Evolutionary conservation across 2,329 filamentous ascomycete species (phyloP).

Genomic region (Colletotrichum cordylinicola): DNA sequence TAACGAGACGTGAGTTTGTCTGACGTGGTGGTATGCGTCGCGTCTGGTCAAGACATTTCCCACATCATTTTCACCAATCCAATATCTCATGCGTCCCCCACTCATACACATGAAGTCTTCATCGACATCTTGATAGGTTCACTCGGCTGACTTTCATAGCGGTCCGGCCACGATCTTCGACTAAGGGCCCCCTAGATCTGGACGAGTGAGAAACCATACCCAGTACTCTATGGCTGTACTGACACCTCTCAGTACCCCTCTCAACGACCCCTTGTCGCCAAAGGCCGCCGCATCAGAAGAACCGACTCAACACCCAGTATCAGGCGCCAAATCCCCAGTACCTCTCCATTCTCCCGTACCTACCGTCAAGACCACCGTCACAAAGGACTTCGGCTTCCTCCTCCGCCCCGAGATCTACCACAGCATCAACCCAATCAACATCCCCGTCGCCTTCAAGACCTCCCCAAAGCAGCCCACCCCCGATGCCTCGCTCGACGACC

Average conservation of each 20-base stretch:
- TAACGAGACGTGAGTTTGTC: slow-evolving; percentile 11
- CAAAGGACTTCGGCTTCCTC: slow-evolving; percentile 81
- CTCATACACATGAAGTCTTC: not conserved
- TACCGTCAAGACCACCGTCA: slow-evolving; percentile 38
- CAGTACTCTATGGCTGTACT: not conserved
- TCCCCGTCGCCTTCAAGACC: slow-evolving; percentile 72
- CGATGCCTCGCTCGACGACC: slow-evolving; percentile 68
- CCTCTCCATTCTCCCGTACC: slow-evolving; percentile 36
- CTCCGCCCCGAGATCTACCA: slow-evolving; percentile 85
- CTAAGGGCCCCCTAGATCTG: slow-evolving; percentile 78
- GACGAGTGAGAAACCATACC: slow-evolving; percentile 61
- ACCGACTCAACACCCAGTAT: slow-evolving; percentile 23
- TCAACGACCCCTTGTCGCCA: slow-evolving; percentile 24
- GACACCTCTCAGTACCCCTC: slow-evolving; percentile 23
- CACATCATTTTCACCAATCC: not conserved
- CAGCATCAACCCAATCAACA: slow-evolving; percentile 68
- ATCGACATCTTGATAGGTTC: not conserved
- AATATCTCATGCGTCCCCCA: not conserved
- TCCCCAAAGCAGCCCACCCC: slow-evolving; percentile 68
- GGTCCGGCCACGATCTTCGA: slow-evolving; percentile 70
- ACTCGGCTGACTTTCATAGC: slow-evolving; percentile 37
- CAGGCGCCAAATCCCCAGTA: slow-evolving; percentile 26
- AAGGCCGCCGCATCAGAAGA: slow-evolving; percentile 11
- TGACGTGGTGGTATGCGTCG: no score
- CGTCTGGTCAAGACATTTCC: not conserved